Base-by-base conservation (phyloP, 169 alveolate species). In the Cryptosporidium bovis region DNA sequence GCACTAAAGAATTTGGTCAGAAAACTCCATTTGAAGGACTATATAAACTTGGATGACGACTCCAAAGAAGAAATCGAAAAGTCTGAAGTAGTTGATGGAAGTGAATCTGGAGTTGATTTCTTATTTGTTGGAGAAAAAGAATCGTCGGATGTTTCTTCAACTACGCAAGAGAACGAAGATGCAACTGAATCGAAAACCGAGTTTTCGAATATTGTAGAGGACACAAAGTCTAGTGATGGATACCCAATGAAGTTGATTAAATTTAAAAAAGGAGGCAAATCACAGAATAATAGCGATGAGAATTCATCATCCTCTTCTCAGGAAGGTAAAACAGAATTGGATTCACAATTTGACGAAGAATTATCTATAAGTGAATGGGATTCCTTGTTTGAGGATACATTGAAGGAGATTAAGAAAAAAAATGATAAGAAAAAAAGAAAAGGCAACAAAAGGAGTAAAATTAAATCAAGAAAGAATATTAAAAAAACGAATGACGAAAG, bases 341-440 rank as follows among this genome's bases (percentile, higher is more conserved):
- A 40, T 20, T 69, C 83, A 24, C 83, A 69, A 48, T 29, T 34
- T 27, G 83, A 69, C 5, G 83, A 69, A n/a, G 83, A 68, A 31
- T 44, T 51, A 20, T 20, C 60, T 18, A 46, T 77, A 33, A 77
- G 87, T 77, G 87, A 77, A n/a, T 77, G 87, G 87, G 71, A 77
- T 62, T 15, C 18, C 29, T 56, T 58, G 33, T 58, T 77, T 77
- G 44, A 60, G 1, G 87, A 77, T 4, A 51, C 46, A 8, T 12
- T 40, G 50, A 77, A 62, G 24, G 64, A 34, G 56, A 16, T 7
- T 8, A 31, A 8, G 4, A 27, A 29, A 29, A 53, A 69, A 34
- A 64, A 34, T 20, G 71, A n/a, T 20, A 12, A 27, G 64, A 12
- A n/a, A 18, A 48, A 36, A 56, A 34, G 55, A 40, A 31, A 62